Percentiles rank a stretch among this genome's conserved stretches.
Conservation (phyloP, 2,329 filamentous ascomycete genomes). For the Microdochium trichocladiopsis region DNA sequence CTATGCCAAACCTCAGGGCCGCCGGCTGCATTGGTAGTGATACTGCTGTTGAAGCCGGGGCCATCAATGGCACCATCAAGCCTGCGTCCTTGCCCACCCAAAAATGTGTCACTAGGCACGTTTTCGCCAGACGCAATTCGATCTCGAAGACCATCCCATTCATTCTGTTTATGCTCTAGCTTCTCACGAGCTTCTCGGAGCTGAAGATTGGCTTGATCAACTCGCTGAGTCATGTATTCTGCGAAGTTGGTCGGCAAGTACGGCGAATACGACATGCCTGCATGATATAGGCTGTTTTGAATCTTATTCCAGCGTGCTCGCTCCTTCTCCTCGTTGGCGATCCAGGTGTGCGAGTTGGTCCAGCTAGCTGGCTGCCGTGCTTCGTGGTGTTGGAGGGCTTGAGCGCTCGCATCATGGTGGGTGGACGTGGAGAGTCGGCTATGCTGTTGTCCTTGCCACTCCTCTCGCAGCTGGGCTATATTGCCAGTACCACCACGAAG, state of each 20-base stretch:
- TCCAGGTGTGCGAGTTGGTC: background rate
- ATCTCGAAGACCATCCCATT: background rate
- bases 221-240: background rate
- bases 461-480: too few species aligned
- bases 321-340: background rate
- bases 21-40: background rate
- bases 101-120: background rate
- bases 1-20: background rate
- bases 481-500: too few species aligned
- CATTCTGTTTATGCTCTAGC: background rate
- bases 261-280: background rate
- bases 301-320: background rate
- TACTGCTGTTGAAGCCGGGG: background rate
- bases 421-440: background rate
- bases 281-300: background rate
- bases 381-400: background rate
- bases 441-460: too few species aligned
- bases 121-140: background rate
- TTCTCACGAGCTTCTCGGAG: background rate
- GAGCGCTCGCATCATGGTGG: background rate
- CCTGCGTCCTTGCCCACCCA: background rate
- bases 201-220: background rate
- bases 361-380: background rate
- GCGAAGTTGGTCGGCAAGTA: background rate
- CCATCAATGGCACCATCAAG: background rate